A percentile compares a stretch with the other conserved stretches of the same genome.
Evolutionary conservation across 257 asterid genomes (phyloP).

Genomic region (Misopates orontium): DNA sequence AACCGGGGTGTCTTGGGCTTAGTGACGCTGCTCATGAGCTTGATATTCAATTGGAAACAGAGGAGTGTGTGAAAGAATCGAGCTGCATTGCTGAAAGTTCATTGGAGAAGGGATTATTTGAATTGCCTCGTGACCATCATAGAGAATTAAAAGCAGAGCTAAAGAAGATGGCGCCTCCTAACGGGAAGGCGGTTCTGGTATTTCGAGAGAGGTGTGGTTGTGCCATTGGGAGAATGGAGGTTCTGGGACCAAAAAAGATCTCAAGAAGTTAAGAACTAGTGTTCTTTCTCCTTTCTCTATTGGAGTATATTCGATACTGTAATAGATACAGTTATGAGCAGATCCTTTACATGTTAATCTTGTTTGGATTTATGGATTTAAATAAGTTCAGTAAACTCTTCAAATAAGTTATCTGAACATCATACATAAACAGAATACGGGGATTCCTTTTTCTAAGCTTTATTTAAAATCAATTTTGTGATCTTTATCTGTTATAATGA

Average conservation of each 20-base stretch:
- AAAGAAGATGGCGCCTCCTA: conserved; percentile 92
- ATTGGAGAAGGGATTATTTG: conserved; percentile 66
- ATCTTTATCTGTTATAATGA: too few species aligned
- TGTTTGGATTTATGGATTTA: too few species aligned
- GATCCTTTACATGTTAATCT: conserved; percentile 3
- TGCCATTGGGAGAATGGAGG: conserved; percentile 88
- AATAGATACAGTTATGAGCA: conserved; percentile 32
- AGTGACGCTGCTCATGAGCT: conserved; percentile 82
- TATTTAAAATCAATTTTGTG: too few species aligned
- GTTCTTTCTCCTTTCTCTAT: conserved; percentile 19
- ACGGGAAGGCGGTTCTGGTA: conserved; percentile 85
- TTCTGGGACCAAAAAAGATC: conserved; percentile 70
- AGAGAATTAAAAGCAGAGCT: conserved; percentile 89
- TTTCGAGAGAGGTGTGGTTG: conserved; percentile 94
- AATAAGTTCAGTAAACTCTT: too few species aligned
- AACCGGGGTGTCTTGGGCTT: conserved; percentile 76
- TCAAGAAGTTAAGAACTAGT: conserved; percentile 75
- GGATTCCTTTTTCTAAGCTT: too few species aligned
- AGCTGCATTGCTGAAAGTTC: conserved; percentile 33
- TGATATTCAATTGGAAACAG: conserved; percentile 85
- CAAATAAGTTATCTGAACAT: too few species aligned
- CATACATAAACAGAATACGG: too few species aligned
- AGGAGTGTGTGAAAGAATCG: conserved; percentile 62
- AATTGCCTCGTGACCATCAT: conserved; percentile 80
- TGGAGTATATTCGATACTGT: conserved; percentile 31